phyloP scores from a whole-genome alignment of 768 basidiomycete species.

The Inosperma sp. region DNA sequence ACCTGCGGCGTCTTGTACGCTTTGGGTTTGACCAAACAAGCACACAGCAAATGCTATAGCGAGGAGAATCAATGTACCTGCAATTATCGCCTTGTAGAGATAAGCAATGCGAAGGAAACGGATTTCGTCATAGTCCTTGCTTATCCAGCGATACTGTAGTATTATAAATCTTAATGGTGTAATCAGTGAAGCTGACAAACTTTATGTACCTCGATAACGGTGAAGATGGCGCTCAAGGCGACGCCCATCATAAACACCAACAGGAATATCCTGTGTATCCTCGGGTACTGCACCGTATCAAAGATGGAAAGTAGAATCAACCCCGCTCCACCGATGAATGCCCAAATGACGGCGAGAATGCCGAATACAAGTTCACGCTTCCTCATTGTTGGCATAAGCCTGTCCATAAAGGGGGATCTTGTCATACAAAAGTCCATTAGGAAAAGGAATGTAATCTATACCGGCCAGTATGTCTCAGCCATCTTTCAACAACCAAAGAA shows the following conservation, averaged over 20 bases:
- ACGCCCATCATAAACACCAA: slow-evolving; percentile 73
- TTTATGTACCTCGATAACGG: slow-evolving; percentile 53
- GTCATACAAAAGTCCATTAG: slow-evolving; percentile 11
- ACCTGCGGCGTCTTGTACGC: slow-evolving; percentile 48
- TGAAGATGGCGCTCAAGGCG: slow-evolving; percentile 68
- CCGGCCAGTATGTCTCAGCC: slow-evolving; percentile 62
- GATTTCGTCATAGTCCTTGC: slow-evolving; percentile 46
- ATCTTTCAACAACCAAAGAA: slow-evolving; percentile 56
- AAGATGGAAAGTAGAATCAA: slow-evolving; percentile 68
- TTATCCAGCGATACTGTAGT: slow-evolving; percentile 59
- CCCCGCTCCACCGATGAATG: slow-evolving; percentile 58
- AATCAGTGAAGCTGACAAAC: neutral
- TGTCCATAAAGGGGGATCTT: slow-evolving; percentile 19
- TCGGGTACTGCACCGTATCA: slow-evolving; percentile 54
- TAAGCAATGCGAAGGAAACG: slow-evolving; percentile 51
- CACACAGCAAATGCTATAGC: slow-evolving; percentile 60
- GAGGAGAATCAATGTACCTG: slow-evolving; percentile 50
- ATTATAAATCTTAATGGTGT: neutral
- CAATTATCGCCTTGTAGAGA: slow-evolving; percentile 57
- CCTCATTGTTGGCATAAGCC: slow-evolving; percentile 58
- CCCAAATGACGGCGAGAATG: slow-evolving; percentile 53
- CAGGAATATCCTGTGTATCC: slow-evolving; percentile 56
- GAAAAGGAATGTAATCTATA: too few species aligned
- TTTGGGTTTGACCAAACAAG: slow-evolving; percentile 30
- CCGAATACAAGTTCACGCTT: slow-evolving; percentile 52